Evolutionary conservation across 2,329 filamentous ascomycete genomes (phyloP).

Genomic region (Ophiostoma perfectum): DNA sequence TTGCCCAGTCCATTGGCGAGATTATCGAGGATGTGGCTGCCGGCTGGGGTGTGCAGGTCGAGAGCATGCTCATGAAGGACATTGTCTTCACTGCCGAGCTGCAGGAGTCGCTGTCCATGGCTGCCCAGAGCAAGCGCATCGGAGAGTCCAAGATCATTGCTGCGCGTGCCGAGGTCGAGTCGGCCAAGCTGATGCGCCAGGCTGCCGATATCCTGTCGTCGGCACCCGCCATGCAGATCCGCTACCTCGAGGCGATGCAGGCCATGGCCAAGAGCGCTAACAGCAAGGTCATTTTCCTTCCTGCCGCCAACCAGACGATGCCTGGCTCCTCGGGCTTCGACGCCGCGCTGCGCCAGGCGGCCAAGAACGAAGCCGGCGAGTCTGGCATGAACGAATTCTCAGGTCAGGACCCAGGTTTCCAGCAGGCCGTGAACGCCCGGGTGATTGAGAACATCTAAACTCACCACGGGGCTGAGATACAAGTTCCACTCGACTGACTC

Average conservation of each 20-base stretch:
- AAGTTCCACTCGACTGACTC: constrained; percentile 10
- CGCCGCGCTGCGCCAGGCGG: constrained; percentile 39
- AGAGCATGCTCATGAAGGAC: constrained; percentile 99
- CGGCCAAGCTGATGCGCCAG: constrained; percentile 86
- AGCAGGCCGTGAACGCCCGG: constrained; percentile 73
- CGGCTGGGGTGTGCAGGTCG: constrained; percentile 92
- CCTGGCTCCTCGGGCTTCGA: constrained; percentile 39
- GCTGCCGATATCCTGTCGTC: constrained; percentile 89
- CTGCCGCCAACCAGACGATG: constrained; percentile 59
- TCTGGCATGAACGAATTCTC: constrained; percentile 45
- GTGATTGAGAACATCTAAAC: constrained; percentile 80
- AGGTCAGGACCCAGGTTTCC: constrained; percentile 57
- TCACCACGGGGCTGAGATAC: background rate
- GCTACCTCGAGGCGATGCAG: constrained; percentile 98
- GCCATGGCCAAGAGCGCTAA: constrained; percentile 94
- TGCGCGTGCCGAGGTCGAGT: constrained; percentile 93
- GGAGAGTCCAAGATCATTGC: constrained; percentile 98
- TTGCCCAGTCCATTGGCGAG: constrained; percentile 89
- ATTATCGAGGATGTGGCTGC: constrained; percentile 94
- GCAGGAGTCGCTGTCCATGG: constrained; percentile 96
- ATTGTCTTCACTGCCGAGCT: constrained; percentile 95
- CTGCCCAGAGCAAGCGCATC: constrained; percentile 95
- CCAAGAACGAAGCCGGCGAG: constrained; percentile 39
- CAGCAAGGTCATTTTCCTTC: constrained; percentile 80
- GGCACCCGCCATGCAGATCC: constrained; percentile 95